Percentiles rank a stretch among this genome's conserved stretches.
Conservation (phyloP, 2,329 filamentous ascomycete genomes). For the Ascochyta lentis region DNA sequence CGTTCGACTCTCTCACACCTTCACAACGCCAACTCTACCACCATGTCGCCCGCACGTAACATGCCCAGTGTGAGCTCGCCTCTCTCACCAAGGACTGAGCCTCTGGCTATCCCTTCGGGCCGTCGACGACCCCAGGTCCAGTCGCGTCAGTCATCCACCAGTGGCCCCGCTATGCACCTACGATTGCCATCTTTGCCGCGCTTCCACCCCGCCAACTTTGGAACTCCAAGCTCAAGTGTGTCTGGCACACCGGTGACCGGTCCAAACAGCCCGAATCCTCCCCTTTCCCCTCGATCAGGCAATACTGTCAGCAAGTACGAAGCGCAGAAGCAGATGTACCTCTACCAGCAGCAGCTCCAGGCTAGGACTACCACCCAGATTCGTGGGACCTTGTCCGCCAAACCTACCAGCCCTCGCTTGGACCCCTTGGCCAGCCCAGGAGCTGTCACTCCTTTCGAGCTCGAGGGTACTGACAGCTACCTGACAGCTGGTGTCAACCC, state of each 20-base stretch:
- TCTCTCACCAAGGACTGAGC: conserved; percentile 45
- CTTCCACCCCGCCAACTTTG: conserved; percentile 61
- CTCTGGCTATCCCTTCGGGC: conserved; percentile 45
- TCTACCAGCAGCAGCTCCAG: conserved; percentile 57
- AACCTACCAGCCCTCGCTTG: conserved; percentile 57
- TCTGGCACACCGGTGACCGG: conserved; percentile 48
- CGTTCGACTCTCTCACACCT: conserved; percentile 29
- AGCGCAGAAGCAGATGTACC: conserved; percentile 57
- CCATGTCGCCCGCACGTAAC: conserved; percentile 41
- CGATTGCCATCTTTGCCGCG: conserved; percentile 58
- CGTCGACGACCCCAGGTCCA: conserved; percentile 43
- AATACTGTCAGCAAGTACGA: conserved; percentile 54
- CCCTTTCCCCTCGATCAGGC: conserved; percentile 51
- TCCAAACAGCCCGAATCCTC: conserved; percentile 51
- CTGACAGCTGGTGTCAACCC: conserved; percentile 53
- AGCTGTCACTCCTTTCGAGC: conserved; percentile 60
- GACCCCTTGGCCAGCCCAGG: conserved; percentile 59
- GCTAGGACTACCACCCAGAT: conserved; percentile 38
- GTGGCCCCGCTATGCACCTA: conserved; percentile 47
- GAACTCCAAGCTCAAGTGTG: conserved; percentile 48
- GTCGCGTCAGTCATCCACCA: conserved; percentile 43
- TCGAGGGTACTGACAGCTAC: conserved; percentile 55
- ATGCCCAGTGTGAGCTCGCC: conserved; percentile 44
- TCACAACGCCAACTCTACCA: conserved; percentile 21
- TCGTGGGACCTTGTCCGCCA: conserved; percentile 32